Evolutionary conservation across 2,329 filamentous ascomycete genomes (phyloP).

Genomic region (Aspergillus sp.): DNA sequence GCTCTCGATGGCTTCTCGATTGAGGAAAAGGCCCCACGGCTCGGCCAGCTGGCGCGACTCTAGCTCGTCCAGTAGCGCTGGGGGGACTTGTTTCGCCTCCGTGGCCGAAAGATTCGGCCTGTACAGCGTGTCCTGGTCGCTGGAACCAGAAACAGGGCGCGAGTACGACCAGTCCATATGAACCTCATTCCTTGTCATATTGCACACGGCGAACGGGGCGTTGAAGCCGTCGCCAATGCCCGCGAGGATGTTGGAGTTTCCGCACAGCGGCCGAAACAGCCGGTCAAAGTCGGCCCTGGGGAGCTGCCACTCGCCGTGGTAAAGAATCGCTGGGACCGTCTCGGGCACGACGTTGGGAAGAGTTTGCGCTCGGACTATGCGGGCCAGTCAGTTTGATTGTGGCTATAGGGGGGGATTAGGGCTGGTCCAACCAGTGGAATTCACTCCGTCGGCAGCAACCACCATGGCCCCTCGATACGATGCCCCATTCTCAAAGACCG

Average conservation of each 20-base stretch:
- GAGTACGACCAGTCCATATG: slow-evolving; percentile 16
- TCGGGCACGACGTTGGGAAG: slow-evolving; percentile 1
- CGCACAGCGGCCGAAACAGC: background rate
- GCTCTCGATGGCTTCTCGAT: slow-evolving; percentile 2
- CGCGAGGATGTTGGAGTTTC: slow-evolving; percentile 7
- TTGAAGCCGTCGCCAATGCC: slow-evolving; percentile 14
- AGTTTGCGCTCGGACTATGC: background rate
- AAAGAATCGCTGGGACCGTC: slow-evolving; percentile 6
- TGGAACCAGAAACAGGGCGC: background rate
- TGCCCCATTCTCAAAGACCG: background rate
- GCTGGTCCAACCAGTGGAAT: background rate
- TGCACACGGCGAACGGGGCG: slow-evolving; percentile 10
- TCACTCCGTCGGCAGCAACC: slow-evolving; percentile 11
- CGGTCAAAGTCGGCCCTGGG: slow-evolving; percentile 3
- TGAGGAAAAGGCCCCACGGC: slow-evolving; percentile 10
- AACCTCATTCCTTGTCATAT: background rate
- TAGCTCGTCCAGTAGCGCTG: slow-evolving; percentile 4
- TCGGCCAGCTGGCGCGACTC: slow-evolving; percentile 1
- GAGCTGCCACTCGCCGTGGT: slow-evolving; percentile 9
- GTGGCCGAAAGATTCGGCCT: slow-evolving; percentile 1
- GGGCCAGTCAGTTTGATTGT: too few relatives aligned
- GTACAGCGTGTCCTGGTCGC: background rate
- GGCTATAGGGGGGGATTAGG: too few relatives aligned
- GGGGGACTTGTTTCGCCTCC: slow-evolving; percentile 5
- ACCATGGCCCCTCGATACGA: background rate